Conservation (phyloP, 768 basidiomycete genomes). For the Chiua virens region DNA sequence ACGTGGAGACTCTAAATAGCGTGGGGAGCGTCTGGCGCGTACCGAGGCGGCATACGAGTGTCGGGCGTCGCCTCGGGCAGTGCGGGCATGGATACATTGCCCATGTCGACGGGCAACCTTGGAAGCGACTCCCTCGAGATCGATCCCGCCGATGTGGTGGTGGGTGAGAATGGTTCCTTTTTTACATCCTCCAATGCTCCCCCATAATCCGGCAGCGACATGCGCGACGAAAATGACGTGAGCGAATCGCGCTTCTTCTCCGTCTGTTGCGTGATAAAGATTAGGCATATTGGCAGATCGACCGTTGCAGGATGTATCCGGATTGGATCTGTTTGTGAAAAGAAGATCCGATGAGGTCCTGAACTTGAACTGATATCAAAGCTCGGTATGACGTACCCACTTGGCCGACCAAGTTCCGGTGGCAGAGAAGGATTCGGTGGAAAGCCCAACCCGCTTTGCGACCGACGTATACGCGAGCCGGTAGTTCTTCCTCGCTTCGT, state of each 20-base stretch:
- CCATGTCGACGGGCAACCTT: constrained; percentile 18
- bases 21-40: constrained; percentile 18
- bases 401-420: constrained; percentile 23
- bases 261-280: constrained; percentile 45
- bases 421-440: constrained; percentile 25
- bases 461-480: constrained; percentile 39
- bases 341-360: not conserved
- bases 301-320: constrained; percentile 21
- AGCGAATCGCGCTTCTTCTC: constrained; percentile 49
- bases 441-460: constrained; percentile 34
- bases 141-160: constrained; percentile 19
- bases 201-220: constrained; percentile 44
- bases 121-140: constrained; percentile 30
- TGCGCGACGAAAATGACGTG: constrained; percentile 37
- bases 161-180: constrained; percentile 20
- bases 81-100: constrained; percentile 13
- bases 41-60: constrained; percentile 19
- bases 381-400: constrained; percentile 24
- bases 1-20: constrained; percentile 7
- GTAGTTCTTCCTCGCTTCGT: constrained; percentile 64
- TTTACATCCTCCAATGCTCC: constrained; percentile 32
- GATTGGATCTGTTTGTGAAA: constrained; percentile 18
- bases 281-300: constrained; percentile 36
- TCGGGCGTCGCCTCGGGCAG: constrained; percentile 20
- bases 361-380: not conserved